Percentiles rank a stretch among this genome's conserved stretches.
Conservation (phyloP, 306 rosid species). For the Acacia crassicarpa region DNA sequence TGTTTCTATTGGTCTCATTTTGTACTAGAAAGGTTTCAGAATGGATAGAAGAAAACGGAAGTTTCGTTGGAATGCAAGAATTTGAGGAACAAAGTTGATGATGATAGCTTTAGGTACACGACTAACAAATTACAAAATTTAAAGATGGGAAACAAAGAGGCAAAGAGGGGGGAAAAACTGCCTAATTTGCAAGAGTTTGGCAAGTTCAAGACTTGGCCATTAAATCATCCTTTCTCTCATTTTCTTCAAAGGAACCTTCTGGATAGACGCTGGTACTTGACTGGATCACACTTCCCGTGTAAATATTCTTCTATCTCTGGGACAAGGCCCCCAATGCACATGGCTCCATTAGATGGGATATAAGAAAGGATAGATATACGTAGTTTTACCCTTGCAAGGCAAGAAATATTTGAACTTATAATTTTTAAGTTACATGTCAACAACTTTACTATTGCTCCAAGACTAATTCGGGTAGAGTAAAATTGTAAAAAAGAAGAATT, state of each 20-base stretch:
- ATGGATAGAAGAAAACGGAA: neutral
- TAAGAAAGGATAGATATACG: no score
- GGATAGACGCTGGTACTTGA: neutral
- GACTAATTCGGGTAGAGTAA: neutral
- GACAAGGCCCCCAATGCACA: no score
- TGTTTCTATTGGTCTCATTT: conserved; percentile 1
- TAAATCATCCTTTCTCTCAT: neutral
- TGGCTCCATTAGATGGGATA: accelerated
- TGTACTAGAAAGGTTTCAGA: neutral
- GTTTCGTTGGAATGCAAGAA: neutral
- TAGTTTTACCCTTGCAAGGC: accelerated
- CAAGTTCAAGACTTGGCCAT: neutral
- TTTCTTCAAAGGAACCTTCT: neutral
- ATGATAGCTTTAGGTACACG: neutral
- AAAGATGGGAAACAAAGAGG: neutral
- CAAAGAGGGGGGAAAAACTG: neutral
- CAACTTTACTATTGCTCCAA: no score
- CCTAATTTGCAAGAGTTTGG: neutral
- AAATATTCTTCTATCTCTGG: neutral
- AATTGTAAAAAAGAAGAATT: neutral
- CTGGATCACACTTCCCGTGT: neutral
- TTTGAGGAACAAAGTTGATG: neutral
- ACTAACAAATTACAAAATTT: neutral
- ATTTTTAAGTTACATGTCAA: neutral
- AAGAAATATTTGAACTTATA: no score